phyloP scores from a whole-genome alignment of 2,329 filamentous ascomycete genomes.

The Colletotrichum aenigma region DNA sequence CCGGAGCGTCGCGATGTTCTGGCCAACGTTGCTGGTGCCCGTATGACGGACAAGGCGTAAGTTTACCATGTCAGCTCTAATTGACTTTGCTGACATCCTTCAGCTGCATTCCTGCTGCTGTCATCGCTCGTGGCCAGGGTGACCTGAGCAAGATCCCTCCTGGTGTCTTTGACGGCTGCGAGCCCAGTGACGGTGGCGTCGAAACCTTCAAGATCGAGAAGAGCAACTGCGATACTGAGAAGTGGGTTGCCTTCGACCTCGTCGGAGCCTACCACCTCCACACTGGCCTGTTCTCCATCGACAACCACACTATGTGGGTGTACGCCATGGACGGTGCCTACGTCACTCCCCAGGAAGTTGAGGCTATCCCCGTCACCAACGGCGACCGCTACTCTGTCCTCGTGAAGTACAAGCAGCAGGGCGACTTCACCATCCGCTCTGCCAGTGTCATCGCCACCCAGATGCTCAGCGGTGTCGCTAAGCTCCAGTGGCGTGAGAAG shows the following conservation, averaged over 20 bases:
- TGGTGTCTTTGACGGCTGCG: slow-evolving; percentile 50
- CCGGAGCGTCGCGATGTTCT: slow-evolving; percentile 35
- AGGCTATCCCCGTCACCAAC: slow-evolving; percentile 42
- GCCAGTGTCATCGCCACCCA: slow-evolving; percentile 55
- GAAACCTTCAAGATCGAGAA: slow-evolving; percentile 42
- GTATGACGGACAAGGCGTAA: slow-evolving; percentile 47
- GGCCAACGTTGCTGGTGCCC: slow-evolving; percentile 25
- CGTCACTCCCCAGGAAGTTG: slow-evolving; percentile 50
- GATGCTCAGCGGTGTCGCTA: slow-evolving; percentile 57
- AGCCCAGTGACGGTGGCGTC: slow-evolving; percentile 43
- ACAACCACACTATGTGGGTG: slow-evolving; percentile 57
- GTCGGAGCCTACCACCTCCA: slow-evolving; percentile 55
- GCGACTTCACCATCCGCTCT: slow-evolving; percentile 59
- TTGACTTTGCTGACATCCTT: background rate
- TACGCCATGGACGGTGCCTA: slow-evolving; percentile 60
- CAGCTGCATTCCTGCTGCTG: slow-evolving; percentile 43
- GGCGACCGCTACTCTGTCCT: slow-evolving; percentile 60
- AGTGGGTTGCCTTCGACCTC: slow-evolving; percentile 61
- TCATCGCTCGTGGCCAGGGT: slow-evolving; percentile 36
- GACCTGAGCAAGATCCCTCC: slow-evolving; percentile 44
- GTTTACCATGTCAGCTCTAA: background rate
- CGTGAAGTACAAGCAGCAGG: slow-evolving; percentile 47
- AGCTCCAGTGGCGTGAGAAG: slow-evolving; percentile 42
- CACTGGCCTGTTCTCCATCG: slow-evolving; percentile 51
- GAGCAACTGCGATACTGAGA: slow-evolving; percentile 35